Percentiles rank a stretch among this genome's conserved stretches.
Evolutionary conservation across 305 asterid species (phyloP).

Genomic region (Fraxinus baroniana): DNA sequence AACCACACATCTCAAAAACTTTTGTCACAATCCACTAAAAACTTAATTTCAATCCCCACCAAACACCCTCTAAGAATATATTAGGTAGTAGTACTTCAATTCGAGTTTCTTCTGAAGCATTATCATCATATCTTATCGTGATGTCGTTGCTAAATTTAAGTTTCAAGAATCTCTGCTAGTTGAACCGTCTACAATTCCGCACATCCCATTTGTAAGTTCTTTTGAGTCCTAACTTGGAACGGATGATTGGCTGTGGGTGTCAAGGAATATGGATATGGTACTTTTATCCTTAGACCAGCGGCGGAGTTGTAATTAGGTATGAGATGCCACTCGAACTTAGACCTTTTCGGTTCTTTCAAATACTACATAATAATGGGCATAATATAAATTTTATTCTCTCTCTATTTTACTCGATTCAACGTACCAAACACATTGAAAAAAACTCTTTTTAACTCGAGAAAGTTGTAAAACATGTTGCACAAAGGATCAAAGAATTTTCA

Average conservation of each 20-base stretch:
- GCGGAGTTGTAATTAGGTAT: background rate
- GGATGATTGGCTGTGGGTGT: background rate
- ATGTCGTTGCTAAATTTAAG: background rate
- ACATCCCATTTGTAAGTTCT: background rate
- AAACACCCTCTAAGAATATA: background rate
- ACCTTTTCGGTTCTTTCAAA: background rate
- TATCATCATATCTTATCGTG: background rate
- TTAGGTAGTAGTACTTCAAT: background rate
- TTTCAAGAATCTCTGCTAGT: background rate
- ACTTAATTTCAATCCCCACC: too few relatives aligned
- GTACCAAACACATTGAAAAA: background rate
- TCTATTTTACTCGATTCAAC: background rate
- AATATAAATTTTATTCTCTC: background rate
- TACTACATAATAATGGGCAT: background rate
- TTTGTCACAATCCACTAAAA: too few relatives aligned
- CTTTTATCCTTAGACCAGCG: background rate
- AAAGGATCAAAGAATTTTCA: conserved; percentile 31
- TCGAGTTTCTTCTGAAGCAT: background rate
- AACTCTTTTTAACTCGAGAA: background rate
- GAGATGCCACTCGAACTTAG: background rate
- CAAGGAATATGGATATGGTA: background rate
- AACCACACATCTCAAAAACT: too few relatives aligned
- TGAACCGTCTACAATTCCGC: background rate
- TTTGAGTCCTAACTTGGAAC: background rate
- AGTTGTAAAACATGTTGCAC: conserved; percentile 11